phyloP scores from a whole-genome alignment of 495 filamentous ascomycete species.

The Penicillium roqueforti region DNA sequence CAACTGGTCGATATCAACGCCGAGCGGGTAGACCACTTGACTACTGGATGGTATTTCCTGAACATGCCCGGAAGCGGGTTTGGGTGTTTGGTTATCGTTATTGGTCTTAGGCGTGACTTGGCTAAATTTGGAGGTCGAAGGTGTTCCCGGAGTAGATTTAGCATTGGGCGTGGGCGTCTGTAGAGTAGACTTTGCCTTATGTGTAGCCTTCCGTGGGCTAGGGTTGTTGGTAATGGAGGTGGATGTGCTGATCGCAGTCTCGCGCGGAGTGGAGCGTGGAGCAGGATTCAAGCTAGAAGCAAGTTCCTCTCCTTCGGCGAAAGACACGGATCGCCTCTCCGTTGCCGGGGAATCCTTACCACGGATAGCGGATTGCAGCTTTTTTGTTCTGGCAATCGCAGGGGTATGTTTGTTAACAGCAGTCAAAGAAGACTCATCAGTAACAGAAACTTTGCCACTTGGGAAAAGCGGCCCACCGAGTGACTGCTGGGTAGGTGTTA shows the following conservation, averaged over 20 bases:
- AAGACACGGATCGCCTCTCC: constrained; percentile 29
- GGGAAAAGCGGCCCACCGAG: background rate
- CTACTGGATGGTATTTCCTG: background rate
- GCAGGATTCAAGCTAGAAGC: constrained; percentile 5
- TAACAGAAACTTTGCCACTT: background rate
- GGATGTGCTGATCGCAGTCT: background rate
- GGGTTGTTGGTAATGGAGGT: background rate
- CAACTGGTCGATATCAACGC: background rate
- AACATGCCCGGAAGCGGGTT: background rate
- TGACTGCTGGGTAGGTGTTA: constrained; percentile 5
- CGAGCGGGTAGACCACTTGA: background rate
- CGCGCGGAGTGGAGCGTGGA: constrained; percentile 10
- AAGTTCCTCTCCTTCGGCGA: constrained; percentile 16
- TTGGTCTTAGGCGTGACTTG: background rate
- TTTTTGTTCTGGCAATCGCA: constrained; percentile 14
- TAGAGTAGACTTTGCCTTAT: background rate
- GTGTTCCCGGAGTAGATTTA: background rate
- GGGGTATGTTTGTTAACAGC: background rate
- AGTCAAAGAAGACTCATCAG: background rate
- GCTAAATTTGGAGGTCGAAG: background rate
- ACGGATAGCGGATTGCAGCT: constrained; percentile 24
- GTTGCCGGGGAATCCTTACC: constrained; percentile 17
- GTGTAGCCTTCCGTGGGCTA: too few relatives aligned
- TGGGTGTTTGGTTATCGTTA: background rate
- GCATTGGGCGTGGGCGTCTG: background rate